Percentiles rank a stretch among this genome's conserved stretches.
Evolutionary conservation across 1,139 yeast genomes (phyloP).

Genomic region (Ogataea hybrid): DNA sequence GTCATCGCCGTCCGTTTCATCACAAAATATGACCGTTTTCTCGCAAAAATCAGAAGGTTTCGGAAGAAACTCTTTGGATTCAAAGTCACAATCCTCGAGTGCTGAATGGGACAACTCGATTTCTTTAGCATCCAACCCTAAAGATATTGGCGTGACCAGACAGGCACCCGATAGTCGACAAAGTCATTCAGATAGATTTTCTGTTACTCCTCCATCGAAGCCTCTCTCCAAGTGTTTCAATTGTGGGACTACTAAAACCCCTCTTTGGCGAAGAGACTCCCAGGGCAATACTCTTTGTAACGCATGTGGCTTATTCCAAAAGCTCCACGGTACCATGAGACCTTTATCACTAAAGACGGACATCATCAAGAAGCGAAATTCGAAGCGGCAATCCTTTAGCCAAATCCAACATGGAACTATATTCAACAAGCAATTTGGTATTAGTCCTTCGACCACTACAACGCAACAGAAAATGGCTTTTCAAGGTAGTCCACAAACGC

Average conservation of each 20-base stretch:
- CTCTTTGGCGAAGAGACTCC: conserved; percentile 58
- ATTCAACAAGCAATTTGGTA: conserved; percentile 7
- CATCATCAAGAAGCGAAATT: conserved; percentile 53
- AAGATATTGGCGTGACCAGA: not conserved
- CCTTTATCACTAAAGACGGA: conserved; percentile 58
- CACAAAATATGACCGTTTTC: conserved; percentile 21
- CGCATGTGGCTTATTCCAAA: conserved; percentile 58
- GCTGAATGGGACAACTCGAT: not conserved
- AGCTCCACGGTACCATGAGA: conserved; percentile 57
- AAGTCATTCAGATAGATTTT: not conserved
- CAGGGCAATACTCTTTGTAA: conserved; percentile 57
- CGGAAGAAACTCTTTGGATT: not conserved
- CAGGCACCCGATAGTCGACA: not conserved
- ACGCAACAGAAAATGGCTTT: not conserved
- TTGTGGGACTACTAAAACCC: conserved; percentile 56
- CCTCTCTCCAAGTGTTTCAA: conserved; percentile 41
- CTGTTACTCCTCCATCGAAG: conserved; percentile 11
- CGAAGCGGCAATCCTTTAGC: conserved; percentile 34
- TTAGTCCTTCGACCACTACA: not conserved
- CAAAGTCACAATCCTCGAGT: not conserved
- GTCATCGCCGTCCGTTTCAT: conserved; percentile 22
- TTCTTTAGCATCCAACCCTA: not conserved
- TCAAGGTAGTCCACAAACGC: not conserved
- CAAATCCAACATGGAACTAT: conserved; percentile 8
- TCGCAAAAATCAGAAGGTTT: conserved; percentile 8